Evolutionary conservation across 2,329 filamentous ascomycete genomes (phyloP).

Genomic region (Pseudocercospora fijiensis): DNA sequence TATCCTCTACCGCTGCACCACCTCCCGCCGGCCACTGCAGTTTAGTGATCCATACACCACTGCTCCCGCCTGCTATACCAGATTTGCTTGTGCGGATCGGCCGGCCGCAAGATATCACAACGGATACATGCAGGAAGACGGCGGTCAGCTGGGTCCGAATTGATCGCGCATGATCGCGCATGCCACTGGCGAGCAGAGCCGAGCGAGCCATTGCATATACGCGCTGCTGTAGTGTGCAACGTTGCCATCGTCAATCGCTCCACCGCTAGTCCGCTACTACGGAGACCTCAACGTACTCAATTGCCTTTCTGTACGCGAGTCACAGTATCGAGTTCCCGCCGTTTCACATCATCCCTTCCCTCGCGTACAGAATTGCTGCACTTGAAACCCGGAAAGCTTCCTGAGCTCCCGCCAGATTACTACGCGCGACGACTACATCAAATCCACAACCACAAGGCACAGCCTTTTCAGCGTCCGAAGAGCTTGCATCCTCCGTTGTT

Average conservation of each 20-base stretch:
- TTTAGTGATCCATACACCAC: background rate
- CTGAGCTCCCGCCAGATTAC: background rate
- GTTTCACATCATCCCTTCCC: conserved; percentile 5
- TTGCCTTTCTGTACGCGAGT: background rate
- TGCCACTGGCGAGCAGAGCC: background rate
- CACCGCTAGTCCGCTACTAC: background rate
- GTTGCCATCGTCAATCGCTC: conserved; percentile 1
- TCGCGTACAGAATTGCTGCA: background rate
- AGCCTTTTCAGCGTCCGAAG: background rate
- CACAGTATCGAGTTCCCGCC: background rate
- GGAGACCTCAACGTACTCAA: background rate
- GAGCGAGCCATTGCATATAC: background rate
- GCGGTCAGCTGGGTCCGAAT: conserved; percentile 2
- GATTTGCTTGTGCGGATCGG: conserved; percentile 1
- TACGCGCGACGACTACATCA: background rate
- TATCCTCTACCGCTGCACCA: background rate
- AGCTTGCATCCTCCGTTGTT: background rate
- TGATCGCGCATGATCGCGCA: conserved; percentile 9
- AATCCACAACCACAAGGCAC: background rate
- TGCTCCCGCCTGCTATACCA: background rate
- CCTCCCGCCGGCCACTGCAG: background rate
- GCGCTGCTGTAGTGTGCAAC: conserved; percentile 4
- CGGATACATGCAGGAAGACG: conserved; percentile 1
- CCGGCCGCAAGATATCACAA: conserved; percentile 4
- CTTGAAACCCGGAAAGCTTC: background rate